Conservation (phyloP, 192 early-diverging fungal genomes). For the Geranomyces variabilis region DNA sequence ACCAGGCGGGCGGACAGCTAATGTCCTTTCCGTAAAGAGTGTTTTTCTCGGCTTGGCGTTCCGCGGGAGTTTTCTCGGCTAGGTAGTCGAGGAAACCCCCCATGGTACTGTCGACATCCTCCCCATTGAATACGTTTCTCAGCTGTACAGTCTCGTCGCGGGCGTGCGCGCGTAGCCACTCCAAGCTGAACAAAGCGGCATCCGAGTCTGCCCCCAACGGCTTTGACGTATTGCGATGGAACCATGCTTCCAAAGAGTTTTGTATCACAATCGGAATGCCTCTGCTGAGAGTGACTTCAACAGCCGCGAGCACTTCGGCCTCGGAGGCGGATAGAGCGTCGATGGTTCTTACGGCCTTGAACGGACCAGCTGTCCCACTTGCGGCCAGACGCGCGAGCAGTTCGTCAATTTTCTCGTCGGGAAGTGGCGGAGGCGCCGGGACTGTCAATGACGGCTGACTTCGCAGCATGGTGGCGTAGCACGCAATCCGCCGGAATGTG, state of each 20-base stretch:
- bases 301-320: constrained; percentile 1
- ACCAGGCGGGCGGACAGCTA: constrained; percentile 28
- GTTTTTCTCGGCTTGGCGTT: neutral
- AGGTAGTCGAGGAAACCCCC: constrained; percentile 15
- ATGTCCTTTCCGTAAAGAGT: constrained; percentile 37
- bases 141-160: neutral
- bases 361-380: constrained; percentile 6
- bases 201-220: neutral
- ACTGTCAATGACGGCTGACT: neutral
- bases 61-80: constrained; percentile 6
- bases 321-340: constrained; percentile 4
- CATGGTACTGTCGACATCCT: constrained; percentile 19
- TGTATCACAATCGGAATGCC: constrained; percentile 26
- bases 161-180: constrained; percentile 9
- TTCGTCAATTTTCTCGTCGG: constrained; percentile 7
- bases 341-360: neutral
- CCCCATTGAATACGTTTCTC: constrained; percentile 7
- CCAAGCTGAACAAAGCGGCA: constrained; percentile 16
- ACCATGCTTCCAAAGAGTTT: constrained; percentile 20
- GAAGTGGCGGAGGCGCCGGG: constrained; percentile 3
- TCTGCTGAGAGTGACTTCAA: constrained; percentile 1
- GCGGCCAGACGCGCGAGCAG: constrained; percentile 9
- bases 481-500: no score
- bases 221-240: neutral
- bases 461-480: constrained; percentile 1